Base-by-base conservation (phyloP, 2,329 filamentous ascomycete genomes). In the Alternaria atra region DNA sequence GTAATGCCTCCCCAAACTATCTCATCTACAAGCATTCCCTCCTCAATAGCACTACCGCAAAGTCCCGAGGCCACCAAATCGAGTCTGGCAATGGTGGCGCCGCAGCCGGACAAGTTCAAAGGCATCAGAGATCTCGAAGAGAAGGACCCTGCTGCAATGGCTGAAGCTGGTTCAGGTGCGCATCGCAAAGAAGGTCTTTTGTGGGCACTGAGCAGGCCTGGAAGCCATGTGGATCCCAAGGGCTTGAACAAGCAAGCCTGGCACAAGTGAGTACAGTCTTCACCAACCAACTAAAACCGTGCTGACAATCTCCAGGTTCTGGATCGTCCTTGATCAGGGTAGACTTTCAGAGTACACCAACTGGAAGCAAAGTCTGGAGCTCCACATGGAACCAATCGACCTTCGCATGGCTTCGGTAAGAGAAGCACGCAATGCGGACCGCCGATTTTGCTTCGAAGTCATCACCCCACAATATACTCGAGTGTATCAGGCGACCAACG, bases 291-390 rank as follows among this genome's bases (percentile, higher is more conserved):
- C 9, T 23, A 44, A 32, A 32, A 23, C 5, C n/a, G 12, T 48
- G 54, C 69, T 83, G 69, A 82, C 58, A 15, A 39, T 44, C 20
- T 17, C 27, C 70, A 96, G 93, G 75, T 99, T 98, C 80, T 99
- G 95, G 95, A 96, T 99, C 66, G 95, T 99, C 2, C 85, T 99
- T 44, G 96, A 98, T 76, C 94, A 97, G 79, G 95, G 95, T 25
- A 97, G 95, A 77, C 85, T 99, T 15, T 97, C 94, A 1, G 95
- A 99, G 76, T 99, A 99, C 80, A 97, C 94, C 77, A 98, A 99
- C 78, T 99, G 95, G 95, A 99, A 99, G 80, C 93, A 99, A 77
- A 94, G 89, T 77, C 86, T 99, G 25, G 95, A 99, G 79, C 84
- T 98, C 27, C 96, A 99, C 77, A 98, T 97, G 89, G 95, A 98